phyloP scores from a whole-genome alignment of 352 stramenopile species.

The Pilasporangium apinafurcum region DNA sequence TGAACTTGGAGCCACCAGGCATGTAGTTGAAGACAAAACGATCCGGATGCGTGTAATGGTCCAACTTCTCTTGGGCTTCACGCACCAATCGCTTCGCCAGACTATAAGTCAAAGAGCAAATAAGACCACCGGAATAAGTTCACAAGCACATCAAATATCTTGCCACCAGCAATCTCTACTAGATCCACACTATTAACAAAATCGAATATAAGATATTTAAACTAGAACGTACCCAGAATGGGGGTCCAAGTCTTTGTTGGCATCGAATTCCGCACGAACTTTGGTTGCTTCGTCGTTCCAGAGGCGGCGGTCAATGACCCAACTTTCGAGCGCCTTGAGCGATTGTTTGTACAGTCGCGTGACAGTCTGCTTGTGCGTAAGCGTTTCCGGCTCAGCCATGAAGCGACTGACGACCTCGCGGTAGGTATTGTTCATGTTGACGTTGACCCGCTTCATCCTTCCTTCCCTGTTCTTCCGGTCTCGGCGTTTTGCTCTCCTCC shows the following conservation, averaged over 20 bases:
- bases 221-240: slow-evolving; percentile 39
- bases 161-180: too few relatives aligned
- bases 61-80: slow-evolving; percentile 91
- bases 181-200: too few relatives aligned
- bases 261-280: slow-evolving; percentile 92
- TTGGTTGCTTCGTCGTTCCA: slow-evolving; percentile 93
- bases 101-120: slow-evolving; percentile 15
- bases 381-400: slow-evolving; percentile 41
- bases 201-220: not conserved
- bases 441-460: slow-evolving; percentile 72
- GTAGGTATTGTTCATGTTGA: slow-evolving; percentile 83
- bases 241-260: slow-evolving; percentile 45
- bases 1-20: slow-evolving; percentile 97
- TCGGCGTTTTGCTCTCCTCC: not conserved
- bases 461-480: not conserved
- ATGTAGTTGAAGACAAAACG: slow-evolving; percentile 97
- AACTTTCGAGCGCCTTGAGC: slow-evolving; percentile 92
- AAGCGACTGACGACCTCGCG: slow-evolving; percentile 74
- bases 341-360: slow-evolving; percentile 93
- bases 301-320: slow-evolving; percentile 93
- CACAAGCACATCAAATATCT: not conserved
- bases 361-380: slow-evolving; percentile 87
- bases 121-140: slow-evolving; percentile 24
- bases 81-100: slow-evolving; percentile 79
- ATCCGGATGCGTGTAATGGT: slow-evolving; percentile 94